Evolutionary conservation across 352 stramenopile genomes (phyloP).

Genomic region (Phytophthora sp.): DNA sequence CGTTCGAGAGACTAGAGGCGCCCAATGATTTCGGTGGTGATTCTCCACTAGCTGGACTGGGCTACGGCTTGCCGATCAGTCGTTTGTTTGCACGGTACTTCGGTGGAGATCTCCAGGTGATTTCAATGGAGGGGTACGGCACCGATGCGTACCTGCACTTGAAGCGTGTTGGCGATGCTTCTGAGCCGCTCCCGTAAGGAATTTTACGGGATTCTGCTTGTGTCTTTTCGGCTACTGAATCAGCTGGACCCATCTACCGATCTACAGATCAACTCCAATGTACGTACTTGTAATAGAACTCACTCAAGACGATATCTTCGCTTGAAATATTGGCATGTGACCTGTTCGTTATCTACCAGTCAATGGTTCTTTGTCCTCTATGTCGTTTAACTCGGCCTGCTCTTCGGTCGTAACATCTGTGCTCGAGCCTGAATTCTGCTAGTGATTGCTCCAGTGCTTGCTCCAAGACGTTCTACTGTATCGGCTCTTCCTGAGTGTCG

Average conservation of each 20-base stretch:
- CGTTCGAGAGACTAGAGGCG: conserved; percentile 90
- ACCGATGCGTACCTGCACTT: conserved; percentile 98
- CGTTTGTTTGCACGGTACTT: conserved; percentile 99
- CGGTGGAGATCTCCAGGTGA: conserved; percentile 98
- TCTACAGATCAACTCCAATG: neutral
- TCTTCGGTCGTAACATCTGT: conserved; percentile 63
- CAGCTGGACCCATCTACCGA: neutral
- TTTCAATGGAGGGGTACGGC: conserved; percentile 99
- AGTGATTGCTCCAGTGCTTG: conserved; percentile 26
- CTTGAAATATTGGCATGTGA: neutral
- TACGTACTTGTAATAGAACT: conserved; percentile 27
- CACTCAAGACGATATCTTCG: neutral
- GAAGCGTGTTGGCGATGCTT: conserved; percentile 91
- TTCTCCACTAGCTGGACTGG: conserved; percentile 94
- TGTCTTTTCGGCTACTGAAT: conserved; percentile 14
- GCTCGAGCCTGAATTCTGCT: conserved; percentile 63
- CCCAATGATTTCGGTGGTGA: conserved; percentile 89
- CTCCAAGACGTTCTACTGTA: conserved; percentile 7
- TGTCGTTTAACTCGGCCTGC: conserved; percentile 15
- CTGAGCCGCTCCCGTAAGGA: conserved; percentile 81
- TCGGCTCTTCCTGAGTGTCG: conserved; percentile 14
- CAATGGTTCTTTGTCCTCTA: neutral
- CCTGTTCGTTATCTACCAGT: neutral
- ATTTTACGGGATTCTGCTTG: neutral
- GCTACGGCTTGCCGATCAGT: conserved; percentile 96